Evolutionary conservation across 768 basidiomycete species (phyloP), one percentile per base, ranked within the genome.

Genomic region (Pleurotus platypus): DNA sequence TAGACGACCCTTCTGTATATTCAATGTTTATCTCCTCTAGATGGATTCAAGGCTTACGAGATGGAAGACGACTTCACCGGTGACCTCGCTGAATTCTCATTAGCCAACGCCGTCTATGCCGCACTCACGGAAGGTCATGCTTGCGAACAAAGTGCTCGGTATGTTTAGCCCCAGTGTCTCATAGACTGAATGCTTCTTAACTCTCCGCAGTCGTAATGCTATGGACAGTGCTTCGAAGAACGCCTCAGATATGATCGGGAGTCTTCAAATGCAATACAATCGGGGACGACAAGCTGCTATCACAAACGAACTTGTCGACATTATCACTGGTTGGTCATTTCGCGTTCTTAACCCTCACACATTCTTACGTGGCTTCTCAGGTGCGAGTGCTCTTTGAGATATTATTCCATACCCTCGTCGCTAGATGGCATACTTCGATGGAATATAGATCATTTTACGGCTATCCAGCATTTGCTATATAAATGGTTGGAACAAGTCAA

Each of bases 171-270:
- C 55, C 58, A 9, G 11, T 18, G 39, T 13, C 39, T 22, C 13
- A 12, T 16, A 11, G 2, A 22, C 4, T 4, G 16, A 12, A 8
- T 53, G 4, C 5, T 11, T 15, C 37, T 55, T 56, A 27, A 65
- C 37, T 49, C 22, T 16, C 49, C 62, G 53, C 51, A 87, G 96
- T 72, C 89, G 96, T 64, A 98, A 96, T 64, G 97, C 97, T 67
- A 99, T 99, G 97, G 97, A 98, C 84, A 98, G 94, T 69, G 96
- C 96, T 48, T 94, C 95, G 63, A 99, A 99, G 86, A 98, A 99
- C 73, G 97, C 97, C 57, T 77, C 75, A 35, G 94, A 95, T 75
- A 97, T 98, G 94, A 96, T 98, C 67, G 73, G 73, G 59, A 72
- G 78, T 46, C 80, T 98, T 49, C 89, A 90, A 72, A 89, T 97